Conservation (phyloP, 768 basidiomycete genomes). For the Tulasnella sp. region DNA sequence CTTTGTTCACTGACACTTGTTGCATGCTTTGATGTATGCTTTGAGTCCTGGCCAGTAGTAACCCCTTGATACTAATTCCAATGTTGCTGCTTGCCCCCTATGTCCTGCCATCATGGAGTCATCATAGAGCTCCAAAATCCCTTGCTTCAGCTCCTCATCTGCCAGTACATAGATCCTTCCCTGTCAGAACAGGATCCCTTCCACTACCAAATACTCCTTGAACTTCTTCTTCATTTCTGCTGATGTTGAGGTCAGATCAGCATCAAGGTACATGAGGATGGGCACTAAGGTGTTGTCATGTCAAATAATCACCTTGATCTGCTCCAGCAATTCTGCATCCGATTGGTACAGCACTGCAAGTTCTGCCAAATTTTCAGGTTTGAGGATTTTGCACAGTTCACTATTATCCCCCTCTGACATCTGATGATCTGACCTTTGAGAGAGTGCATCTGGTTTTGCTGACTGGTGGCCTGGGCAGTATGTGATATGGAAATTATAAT, state of each 20-base stretch:
- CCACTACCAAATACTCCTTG: not conserved
- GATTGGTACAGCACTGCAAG: not conserved
- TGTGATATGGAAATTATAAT: conserved; percentile 29
- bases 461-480: conserved; percentile 22
- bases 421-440: conserved; percentile 22
- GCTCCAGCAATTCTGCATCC: not conserved
- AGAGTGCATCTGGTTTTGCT: conserved; percentile 21
- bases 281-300: not conserved
- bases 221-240: not conserved
- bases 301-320: not conserved
- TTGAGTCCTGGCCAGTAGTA: conserved; percentile 22
- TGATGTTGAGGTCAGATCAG: not conserved
- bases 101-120: not conserved
- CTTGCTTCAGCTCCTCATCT: not conserved
- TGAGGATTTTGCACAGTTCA: too few species aligned
- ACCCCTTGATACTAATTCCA: conserved; percentile 17
- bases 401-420: conserved; percentile 23
- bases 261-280: not conserved
- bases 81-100: conserved; percentile 20
- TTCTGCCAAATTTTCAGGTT: too few species aligned
- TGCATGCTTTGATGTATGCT: conserved; percentile 23
- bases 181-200: not conserved
- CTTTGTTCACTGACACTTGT: conserved; percentile 21
- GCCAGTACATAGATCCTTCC: conserved; percentile 6
- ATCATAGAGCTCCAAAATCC: not conserved